phyloP scores from a whole-genome alignment of 345 rosid genomes.

The Rhodamnia rubescens region DNA sequence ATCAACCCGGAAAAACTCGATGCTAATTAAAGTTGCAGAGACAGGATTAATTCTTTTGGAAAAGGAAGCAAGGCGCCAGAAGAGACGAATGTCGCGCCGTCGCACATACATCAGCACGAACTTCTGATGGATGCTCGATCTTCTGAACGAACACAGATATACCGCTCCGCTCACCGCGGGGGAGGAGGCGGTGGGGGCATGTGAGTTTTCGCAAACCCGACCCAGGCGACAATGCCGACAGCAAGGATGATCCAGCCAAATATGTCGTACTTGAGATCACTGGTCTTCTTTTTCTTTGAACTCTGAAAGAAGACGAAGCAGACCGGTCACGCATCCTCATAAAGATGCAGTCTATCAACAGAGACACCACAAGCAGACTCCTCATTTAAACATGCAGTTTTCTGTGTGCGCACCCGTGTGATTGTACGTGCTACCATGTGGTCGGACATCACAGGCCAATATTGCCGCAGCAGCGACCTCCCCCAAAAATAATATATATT shows the following conservation, averaged over 20 bases:
- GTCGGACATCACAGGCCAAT: neutral
- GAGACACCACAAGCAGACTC: neutral
- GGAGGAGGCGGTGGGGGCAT: slow-evolving; percentile 29
- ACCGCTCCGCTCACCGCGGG: neutral
- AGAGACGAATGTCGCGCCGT: neutral
- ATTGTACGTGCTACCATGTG: neutral
- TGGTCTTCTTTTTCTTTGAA: slow-evolving; percentile 53
- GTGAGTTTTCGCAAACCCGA: slow-evolving; percentile 69
- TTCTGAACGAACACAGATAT: neutral
- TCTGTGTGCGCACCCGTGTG: neutral
- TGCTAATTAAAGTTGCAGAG: neutral
- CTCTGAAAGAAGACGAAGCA: slow-evolving; percentile 11
- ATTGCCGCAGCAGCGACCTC: neutral
- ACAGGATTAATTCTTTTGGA: neutral
- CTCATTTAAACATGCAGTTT: neutral
- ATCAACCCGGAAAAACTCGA: neutral
- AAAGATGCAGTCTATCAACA: neutral
- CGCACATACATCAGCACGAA: neutral
- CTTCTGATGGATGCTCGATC: neutral
- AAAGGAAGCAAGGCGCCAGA: neutral
- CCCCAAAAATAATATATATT: neutral
- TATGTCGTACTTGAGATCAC: slow-evolving; percentile 63
- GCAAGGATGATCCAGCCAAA: slow-evolving; percentile 83
- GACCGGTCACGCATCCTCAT: neutral
- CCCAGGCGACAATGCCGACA: slow-evolving; percentile 72